Evolutionary conservation across 345 rosid species (phyloP), one percentile per base, ranked within the genome.

Genomic region (Eutrema japonicum): DNA sequence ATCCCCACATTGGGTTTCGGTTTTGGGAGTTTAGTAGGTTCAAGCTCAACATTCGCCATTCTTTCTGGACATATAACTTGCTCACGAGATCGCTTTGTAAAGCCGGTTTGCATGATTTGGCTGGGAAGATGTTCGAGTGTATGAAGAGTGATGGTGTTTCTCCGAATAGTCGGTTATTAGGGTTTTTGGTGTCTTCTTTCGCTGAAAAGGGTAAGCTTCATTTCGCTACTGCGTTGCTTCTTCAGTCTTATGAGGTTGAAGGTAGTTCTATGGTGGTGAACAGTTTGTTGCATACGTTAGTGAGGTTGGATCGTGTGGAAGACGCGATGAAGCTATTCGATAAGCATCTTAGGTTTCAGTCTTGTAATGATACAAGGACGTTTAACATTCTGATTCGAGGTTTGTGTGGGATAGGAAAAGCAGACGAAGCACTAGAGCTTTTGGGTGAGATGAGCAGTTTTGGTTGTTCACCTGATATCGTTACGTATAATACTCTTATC

Each of bases 361-460:
- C 80, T 51, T 76, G 77, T 46, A 84, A 82, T 1, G 90, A 89
- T 76, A 78, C 89, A 8, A 81, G 95, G 82, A 87, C 93, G 10
- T 86, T 89, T 59, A 93, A 93, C 79, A 89, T 91, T 77, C 74
- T 91, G 62, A 87, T 94, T 18, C 77, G 77, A 52, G 97, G 96
- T 75, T 83, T 91, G 51, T 88, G 95, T 74, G 64, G 80, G 14
- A 18, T 75, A 36, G 84, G 85, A 35, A 85, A 79, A 66, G 83
- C 82, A 0, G 85, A 85, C 45, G 64, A 72, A 71, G 93, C 85
- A 5, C 70, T 84, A 32, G 85, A 83, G 76, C 73, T 89, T 70
- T 85, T 85, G 63, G 46, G 73, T 60, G 80, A 78, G 16, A 91
- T 91, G 91, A 63, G 55, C n/a, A 78, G 58, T 76, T 85, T 85